These are phyloP conservation scores for Strobilomyces echinocephalus DNA, from an alignment of 768 basidiomycete genomes.

Conservation along the genomic window DNA sequence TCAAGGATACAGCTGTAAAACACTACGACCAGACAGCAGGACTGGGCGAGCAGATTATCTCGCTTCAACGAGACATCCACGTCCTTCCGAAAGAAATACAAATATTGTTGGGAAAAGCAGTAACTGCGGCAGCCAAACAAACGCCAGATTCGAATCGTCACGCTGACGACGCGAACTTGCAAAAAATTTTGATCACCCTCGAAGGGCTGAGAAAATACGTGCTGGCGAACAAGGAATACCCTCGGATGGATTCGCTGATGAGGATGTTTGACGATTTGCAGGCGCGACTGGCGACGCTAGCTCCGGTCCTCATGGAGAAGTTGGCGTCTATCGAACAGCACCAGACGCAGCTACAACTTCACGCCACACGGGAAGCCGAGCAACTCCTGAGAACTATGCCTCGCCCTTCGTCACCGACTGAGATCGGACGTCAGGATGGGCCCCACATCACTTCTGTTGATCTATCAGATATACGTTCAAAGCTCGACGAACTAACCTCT, in stretches of 20 bases:
- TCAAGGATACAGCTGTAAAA: constrained; percentile 33
- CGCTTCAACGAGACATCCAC: constrained; percentile 30
- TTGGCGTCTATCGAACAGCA: constrained; percentile 29
- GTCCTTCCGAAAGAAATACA: constrained; percentile 27
- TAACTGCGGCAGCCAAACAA: constrained; percentile 3
- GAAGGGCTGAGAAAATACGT: constrained; percentile 18
- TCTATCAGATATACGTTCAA: constrained; percentile 30
- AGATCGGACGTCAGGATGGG: not conserved
- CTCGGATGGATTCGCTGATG: constrained; percentile 21
- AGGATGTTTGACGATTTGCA: constrained; percentile 39
- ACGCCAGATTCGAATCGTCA: not conserved
- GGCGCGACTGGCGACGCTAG: constrained; percentile 34
- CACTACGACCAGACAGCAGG: constrained; percentile 34
- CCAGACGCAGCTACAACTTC: constrained; percentile 18
- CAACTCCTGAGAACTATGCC: not conserved
- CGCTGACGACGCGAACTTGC: not conserved
- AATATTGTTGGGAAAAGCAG: constrained; percentile 7
- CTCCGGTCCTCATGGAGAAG: constrained; percentile 35
- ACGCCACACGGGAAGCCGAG: constrained; percentile 8
- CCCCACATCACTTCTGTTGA: constrained; percentile 11
- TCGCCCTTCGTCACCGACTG: not conserved
- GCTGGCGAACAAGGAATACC: constrained; percentile 2
- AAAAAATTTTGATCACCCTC: constrained; percentile 11
- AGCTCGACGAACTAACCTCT: constrained; percentile 36
- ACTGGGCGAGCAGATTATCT: constrained; percentile 30